Base-by-base conservation (phyloP, 2,329 filamentous ascomycete genomes). In the Pestalotiopsis sp. region DNA sequence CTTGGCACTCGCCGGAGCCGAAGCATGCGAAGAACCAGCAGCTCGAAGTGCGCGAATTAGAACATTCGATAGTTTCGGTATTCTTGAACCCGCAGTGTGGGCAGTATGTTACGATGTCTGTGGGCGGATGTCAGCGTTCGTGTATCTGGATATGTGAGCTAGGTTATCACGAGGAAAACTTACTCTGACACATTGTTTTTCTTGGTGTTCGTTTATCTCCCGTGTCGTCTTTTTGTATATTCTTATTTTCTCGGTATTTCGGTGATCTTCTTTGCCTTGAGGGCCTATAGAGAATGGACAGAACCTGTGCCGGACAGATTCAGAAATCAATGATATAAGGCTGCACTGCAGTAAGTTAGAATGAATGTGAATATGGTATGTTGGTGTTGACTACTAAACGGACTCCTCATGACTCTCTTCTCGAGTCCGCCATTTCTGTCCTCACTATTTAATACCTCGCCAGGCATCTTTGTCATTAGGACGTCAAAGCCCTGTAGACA, bases 1-100 rank as follows among this genome's bases (percentile, higher is more conserved):
- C 65, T 17, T 66, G 38, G 31, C 65, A 66, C 4, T 56, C 9
- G 23, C 65, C 65, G 4, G 52, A 9, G 36, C 65, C 65, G 20
- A 66, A 66, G 65, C 65, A 66, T 14, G 65, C 58, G 57, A 45
- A 66, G 20, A 66, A 31, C 14, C 65, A 66, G 6, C n/a, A 49
- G 23, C 2, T 36, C 2, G 31, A 36, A 36, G 2, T 9, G 31
- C 31, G 31, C 6, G 31, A 36, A 2, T 36, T 36, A 7, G 31
- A 36, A 9, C 31, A 36, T 36, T 36, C 31, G 2, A 36, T 6
- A 36, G 31, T 36, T 9, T 36, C 31, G 31, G 31, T 36, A 36
- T 36, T 36, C 31, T 36, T 36, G 6, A 36, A 9, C 31, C 31
- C 31, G 31, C 31, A 36, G 31, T 36, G 7, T 36, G 31, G 31